Evolutionary conservation across 2,329 filamentous ascomycete species (phyloP).

Genomic region (Myriangium duriaei): DNA sequence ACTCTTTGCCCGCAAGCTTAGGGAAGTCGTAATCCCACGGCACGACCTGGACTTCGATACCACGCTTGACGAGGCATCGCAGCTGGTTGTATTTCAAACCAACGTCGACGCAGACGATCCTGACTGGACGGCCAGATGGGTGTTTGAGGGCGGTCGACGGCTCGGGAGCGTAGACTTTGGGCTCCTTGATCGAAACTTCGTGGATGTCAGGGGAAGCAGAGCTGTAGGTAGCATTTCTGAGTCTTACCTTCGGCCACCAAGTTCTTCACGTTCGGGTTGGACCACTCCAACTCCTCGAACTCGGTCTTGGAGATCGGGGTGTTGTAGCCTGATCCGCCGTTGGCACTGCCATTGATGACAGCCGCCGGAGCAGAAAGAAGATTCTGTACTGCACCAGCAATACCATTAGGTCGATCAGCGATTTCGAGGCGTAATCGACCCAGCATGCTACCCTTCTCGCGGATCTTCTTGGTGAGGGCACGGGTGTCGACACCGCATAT

Average conservation of each 20-base stretch:
- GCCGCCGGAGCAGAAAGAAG: slow-evolving; percentile 25
- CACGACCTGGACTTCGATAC: slow-evolving; percentile 86
- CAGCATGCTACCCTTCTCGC: slow-evolving; percentile 91
- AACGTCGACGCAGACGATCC: slow-evolving; percentile 87
- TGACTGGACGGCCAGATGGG: slow-evolving; percentile 73
- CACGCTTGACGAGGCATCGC: slow-evolving; percentile 78
- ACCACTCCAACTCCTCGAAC: slow-evolving; percentile 78
- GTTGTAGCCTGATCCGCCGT: slow-evolving; percentile 19
- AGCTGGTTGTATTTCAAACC: slow-evolving; percentile 98
- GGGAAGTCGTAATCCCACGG: slow-evolving; percentile 94
- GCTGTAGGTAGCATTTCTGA: slow-evolving; percentile 7
- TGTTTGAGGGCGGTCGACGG: slow-evolving; percentile 63
- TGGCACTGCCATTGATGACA: slow-evolving; percentile 21
- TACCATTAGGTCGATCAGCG: slow-evolving; percentile 21
- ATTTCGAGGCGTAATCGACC: slow-evolving; percentile 75
- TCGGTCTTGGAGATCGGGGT: slow-evolving; percentile 15
- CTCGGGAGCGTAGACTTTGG: slow-evolving; percentile 73
- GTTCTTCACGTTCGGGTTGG: slow-evolving; percentile 84
- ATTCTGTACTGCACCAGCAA: slow-evolving; percentile 23
- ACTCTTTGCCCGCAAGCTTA: slow-evolving; percentile 61
- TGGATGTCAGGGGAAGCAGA: slow-evolving; percentile 15
- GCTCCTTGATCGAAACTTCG: slow-evolving; percentile 79
- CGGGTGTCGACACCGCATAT: slow-evolving; percentile 93
- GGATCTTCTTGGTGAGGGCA: slow-evolving; percentile 84
- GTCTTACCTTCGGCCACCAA: slow-evolving; percentile 82